Percentiles rank a stretch among this genome's conserved stretches.
Evolutionary conservation across 2,329 filamentous ascomycete genomes (phyloP).

Genomic region (Laburnicola sp.): DNA sequence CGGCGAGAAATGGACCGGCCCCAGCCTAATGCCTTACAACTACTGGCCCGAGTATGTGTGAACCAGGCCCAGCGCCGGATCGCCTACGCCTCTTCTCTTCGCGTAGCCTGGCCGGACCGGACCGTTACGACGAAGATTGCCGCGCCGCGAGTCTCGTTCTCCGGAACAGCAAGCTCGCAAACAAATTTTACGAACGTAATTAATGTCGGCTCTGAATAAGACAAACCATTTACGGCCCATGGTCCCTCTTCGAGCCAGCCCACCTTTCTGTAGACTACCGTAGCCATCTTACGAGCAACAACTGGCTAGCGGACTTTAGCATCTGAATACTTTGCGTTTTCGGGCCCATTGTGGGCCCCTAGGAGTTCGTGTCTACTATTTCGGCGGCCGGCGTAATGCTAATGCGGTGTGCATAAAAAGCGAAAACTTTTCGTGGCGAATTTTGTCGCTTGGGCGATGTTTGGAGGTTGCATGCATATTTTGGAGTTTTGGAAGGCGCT

Average conservation of each 20-base stretch:
- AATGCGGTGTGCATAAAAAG: too few relatives aligned
- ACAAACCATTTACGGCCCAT: background rate
- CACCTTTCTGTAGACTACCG: background rate
- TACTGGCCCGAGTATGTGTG: constrained; percentile 56
- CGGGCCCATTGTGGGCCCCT: too few relatives aligned
- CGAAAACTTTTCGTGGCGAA: too few relatives aligned
- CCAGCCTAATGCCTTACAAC: constrained; percentile 53
- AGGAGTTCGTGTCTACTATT: too few relatives aligned
- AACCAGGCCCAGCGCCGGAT: constrained; percentile 13
- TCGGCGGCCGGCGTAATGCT: too few relatives aligned
- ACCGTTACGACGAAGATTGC: constrained; percentile 14
- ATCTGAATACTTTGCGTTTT: too few relatives aligned
- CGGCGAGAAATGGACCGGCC: constrained; percentile 58
- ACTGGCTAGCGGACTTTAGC: too few relatives aligned
- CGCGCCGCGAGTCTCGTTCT: constrained; percentile 14
- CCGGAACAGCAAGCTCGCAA: background rate
- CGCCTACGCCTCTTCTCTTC: constrained; percentile 13
- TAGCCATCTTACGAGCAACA: too few relatives aligned
- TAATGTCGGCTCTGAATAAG: constrained; percentile 1
- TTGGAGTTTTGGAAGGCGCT: too few relatives aligned
- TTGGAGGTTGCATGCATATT: too few relatives aligned
- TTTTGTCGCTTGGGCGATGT: too few relatives aligned
- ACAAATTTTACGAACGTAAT: too few relatives aligned
- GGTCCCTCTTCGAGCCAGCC: background rate
- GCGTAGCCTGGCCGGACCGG: constrained; percentile 5